Conservation (phyloP, 768 basidiomycete species). For the Crucibulum laeve region DNA sequence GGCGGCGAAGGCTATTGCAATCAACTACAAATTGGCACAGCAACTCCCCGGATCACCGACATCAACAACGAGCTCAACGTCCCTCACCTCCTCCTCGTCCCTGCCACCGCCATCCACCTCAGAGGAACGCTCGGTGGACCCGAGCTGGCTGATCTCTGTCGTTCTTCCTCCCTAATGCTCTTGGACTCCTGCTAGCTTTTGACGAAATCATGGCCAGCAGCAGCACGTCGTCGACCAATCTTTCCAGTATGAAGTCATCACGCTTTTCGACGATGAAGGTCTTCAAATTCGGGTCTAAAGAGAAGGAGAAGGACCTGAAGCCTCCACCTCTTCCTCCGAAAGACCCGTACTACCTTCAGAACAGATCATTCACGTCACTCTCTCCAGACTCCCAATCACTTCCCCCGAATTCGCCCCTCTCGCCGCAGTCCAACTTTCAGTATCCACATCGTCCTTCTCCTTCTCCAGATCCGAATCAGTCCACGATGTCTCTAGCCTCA, state of each 20-base stretch:
- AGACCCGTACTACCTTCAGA: slow-evolving; percentile 47
- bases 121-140: too few species aligned
- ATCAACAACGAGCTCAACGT: too few species aligned
- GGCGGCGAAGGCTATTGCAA: too few species aligned
- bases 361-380: slow-evolving; percentile 44
- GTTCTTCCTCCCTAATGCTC: background rate
- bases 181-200: background rate
- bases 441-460: slow-evolving; percentile 25
- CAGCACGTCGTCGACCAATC: slow-evolving; percentile 16
- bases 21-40: too few species aligned
- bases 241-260: slow-evolving; percentile 15
- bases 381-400: slow-evolving; percentile 35
- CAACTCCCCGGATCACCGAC: too few species aligned
- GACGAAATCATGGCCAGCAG: slow-evolving; percentile 18
- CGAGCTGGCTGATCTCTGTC: too few species aligned
- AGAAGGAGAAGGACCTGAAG: slow-evolving; percentile 20
- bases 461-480: slow-evolving; percentile 27
- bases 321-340: slow-evolving; percentile 66
- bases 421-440: slow-evolving; percentile 29
- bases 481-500: slow-evolving; percentile 32
- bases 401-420: slow-evolving; percentile 37
- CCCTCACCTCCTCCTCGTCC: too few species aligned
- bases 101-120: too few species aligned
- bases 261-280: slow-evolving; percentile 29
- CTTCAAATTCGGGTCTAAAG: slow-evolving; percentile 24